Evolutionary conservation across 73 alveolate species (phyloP), one percentile per base, ranked within the genome.

Genomic region (Diophrys appendiculata): DNA sequence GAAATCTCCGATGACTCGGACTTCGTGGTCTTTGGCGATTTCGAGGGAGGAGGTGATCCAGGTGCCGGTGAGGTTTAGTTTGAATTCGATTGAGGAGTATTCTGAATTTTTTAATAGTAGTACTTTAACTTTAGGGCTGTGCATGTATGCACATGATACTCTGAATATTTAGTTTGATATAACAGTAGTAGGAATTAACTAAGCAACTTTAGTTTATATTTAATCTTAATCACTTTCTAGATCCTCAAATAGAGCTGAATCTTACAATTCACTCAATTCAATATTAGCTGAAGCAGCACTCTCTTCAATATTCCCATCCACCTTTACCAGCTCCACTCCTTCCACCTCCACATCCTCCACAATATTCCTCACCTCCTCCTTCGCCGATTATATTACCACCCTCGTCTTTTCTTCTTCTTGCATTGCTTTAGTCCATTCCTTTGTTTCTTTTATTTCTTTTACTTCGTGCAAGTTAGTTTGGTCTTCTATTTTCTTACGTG

Each of bases 1-100:
- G 81, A 83, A 83, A 24, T 64, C 78, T 29, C 91, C 91, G 33
- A 83, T 83, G 27, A 83, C 91, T 52, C 91, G 5, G 24, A 83
- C 74, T 70, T 26, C 1, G 65, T 74, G 82, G 13, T 74, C 86
- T 18, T 3, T 54, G 52, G 73, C 78, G n/a, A 76, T 64, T 23
- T 22, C 55, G 33, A 30, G 26, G 1, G 43, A 28, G 53, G 25
- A 27, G 11, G 18, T 60, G 24, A 74, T 60, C 91, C 91, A 83
- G 0, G 53, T 29, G 32, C 82, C 91, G 18, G 13, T 32, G 2
- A 83, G 25, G 11, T 33, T 29, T 29, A 83, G 33, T 56, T 52
- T 22, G 43, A 83, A 83, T 5, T 64, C 24, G n/a, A 83, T 43
- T 11, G 60, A 5, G 18, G 60, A 18, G 60, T 11, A 11, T 5